Percentiles rank a stretch among this genome's conserved stretches.
phyloP scores from a whole-genome alignment of 108 stramenopile species.

The Nannochloropsis granulata region DNA sequence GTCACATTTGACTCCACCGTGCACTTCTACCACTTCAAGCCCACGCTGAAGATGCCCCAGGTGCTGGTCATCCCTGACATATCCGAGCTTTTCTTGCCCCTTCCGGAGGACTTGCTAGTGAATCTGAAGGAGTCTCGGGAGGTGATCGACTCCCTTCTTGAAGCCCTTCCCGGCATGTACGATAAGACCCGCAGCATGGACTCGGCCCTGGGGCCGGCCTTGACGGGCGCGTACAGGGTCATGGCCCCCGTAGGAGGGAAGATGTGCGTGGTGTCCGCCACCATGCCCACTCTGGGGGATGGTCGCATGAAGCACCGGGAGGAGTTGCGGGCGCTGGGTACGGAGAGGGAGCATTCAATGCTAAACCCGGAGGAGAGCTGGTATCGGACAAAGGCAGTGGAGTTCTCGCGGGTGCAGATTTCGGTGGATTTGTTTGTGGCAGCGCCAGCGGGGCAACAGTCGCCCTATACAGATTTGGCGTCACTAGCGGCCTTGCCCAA shows the following conservation, averaged over 20 bases:
- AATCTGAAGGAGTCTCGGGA: conserved; percentile 68
- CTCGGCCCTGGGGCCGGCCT: conserved; percentile 61
- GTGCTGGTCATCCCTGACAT: conserved; percentile 74
- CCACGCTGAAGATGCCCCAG: conserved; percentile 61
- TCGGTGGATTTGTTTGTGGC: conserved; percentile 85
- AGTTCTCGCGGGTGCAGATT: conserved; percentile 87
- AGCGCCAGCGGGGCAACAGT: conserved; percentile 38
- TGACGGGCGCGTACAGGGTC: conserved; percentile 84
- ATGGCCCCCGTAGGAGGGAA: conserved; percentile 93
- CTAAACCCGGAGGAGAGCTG: conserved; percentile 52
- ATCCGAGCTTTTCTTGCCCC: conserved; percentile 80
- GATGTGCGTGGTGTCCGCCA: conserved; percentile 74
- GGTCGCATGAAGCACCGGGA: conserved; percentile 69
- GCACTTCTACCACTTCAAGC: conserved; percentile 83
- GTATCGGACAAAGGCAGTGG: conserved; percentile 68
- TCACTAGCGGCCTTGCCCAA: conserved; percentile 64
- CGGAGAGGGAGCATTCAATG: conserved; percentile 71
- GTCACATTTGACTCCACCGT: conserved; percentile 82
- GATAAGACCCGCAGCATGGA: conserved; percentile 50
- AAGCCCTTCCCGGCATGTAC: conserved; percentile 84
- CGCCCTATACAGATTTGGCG: conserved; percentile 75
- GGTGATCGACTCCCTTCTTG: conserved; percentile 75
- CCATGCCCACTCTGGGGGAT: conserved; percentile 76
- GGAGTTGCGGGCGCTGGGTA: conserved; percentile 75
- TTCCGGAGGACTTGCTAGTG: conserved; percentile 86